Conservation (phyloP, 1,139 yeast species). For the Magnusiomyces suaveolens region DNA sequence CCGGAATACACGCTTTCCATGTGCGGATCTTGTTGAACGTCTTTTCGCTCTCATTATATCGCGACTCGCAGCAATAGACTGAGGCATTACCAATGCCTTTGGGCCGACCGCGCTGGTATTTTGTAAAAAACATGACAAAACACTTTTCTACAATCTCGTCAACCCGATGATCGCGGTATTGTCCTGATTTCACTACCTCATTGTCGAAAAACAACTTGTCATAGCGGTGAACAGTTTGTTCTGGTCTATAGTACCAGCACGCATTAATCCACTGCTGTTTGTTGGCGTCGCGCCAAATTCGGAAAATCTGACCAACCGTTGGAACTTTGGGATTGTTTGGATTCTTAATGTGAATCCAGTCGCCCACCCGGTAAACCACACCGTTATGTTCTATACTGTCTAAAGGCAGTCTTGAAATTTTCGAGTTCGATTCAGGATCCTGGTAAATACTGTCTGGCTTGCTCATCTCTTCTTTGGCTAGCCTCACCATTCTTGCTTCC, state of each 20-base stretch:
- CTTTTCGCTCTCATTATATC: constrained; percentile 85
- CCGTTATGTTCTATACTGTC: constrained; percentile 68
- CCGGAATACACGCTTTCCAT: constrained; percentile 98
- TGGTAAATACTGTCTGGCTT: constrained; percentile 77
- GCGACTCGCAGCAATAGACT: constrained; percentile 86
- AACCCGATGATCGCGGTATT: constrained; percentile 85
- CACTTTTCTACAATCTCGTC: constrained; percentile 88
- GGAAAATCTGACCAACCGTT: constrained; percentile 84
- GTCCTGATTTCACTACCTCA: constrained; percentile 94
- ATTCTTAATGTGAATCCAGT: constrained; percentile 83
- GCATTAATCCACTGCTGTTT: constrained; percentile 84
- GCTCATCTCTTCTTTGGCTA: constrained; percentile 60
- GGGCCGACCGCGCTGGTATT: constrained; percentile 92
- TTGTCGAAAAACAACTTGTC: constrained; percentile 84
- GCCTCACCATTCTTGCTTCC: constrained; percentile 50
- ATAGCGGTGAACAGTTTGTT: constrained; percentile 88
- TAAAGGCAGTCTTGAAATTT: constrained; percentile 62
- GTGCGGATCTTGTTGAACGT: constrained; percentile 91
- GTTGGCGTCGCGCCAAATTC: constrained; percentile 79
- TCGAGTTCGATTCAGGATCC: constrained; percentile 36
- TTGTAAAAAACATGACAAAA: constrained; percentile 86
- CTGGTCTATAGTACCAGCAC: constrained; percentile 97
- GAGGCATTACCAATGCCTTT: constrained; percentile 56
- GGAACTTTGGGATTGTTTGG: constrained; percentile 85
- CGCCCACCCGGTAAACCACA: constrained; percentile 73